Percentiles rank a stretch among this genome's conserved stretches.
Conservation (phyloP, 768 basidiomycete genomes). For the Dentipellis fragilis region DNA sequence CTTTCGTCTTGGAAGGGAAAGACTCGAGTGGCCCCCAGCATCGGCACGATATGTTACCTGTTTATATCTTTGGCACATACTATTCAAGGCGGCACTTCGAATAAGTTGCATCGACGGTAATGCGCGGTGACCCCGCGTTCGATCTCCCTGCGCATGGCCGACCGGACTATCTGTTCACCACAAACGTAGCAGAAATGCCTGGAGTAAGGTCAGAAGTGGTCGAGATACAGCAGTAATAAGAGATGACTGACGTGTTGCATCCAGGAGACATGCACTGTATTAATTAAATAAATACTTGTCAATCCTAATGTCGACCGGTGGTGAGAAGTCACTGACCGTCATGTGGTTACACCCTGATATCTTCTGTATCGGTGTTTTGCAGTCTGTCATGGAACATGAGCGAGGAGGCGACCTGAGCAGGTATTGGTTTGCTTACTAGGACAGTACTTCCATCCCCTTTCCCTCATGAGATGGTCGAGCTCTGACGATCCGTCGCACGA, state of each 20-base stretch:
- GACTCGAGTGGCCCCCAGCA: no score
- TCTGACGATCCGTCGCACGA: conserved; percentile 26
- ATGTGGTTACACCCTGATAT: neutral
- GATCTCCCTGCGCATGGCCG: neutral
- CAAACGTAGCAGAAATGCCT: neutral
- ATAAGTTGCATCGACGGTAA: neutral
- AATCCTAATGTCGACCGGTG: no score
- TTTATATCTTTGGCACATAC: no score
- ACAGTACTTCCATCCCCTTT: conserved; percentile 24
- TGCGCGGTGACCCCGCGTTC: neutral
- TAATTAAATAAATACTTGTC: neutral
- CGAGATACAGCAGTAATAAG: neutral
- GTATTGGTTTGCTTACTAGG: conserved; percentile 15
- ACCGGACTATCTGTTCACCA: neutral
- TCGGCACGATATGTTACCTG: no score
- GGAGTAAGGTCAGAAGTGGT: neutral
- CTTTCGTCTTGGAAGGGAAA: no score
- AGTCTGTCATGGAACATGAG: neutral
- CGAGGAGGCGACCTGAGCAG: neutral
- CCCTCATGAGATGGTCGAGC: conserved; percentile 20
- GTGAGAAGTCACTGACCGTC: neutral
- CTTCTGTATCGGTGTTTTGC: neutral
- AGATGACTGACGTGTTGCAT: neutral
- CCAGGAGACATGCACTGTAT: neutral
- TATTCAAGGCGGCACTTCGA: neutral